Conservation (phyloP, 139 green algal genomes). For the Chlamydomonas applanata region DNA sequence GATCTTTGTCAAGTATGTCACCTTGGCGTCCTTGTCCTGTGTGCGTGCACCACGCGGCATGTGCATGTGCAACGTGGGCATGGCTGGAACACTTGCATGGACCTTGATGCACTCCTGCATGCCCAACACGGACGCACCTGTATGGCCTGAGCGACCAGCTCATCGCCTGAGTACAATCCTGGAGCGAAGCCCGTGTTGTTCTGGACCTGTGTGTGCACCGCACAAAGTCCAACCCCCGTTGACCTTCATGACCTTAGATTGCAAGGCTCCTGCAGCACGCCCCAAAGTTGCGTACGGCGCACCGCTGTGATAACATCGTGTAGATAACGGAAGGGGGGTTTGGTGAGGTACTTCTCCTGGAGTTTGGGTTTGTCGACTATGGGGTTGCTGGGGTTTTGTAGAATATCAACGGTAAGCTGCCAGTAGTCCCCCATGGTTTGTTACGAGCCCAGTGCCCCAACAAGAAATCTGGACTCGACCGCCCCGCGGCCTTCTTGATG, state of each 20-base stretch:
- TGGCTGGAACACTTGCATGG: neutral
- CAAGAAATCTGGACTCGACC: no score
- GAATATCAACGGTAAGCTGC: constrained; percentile 45
- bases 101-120: neutral
- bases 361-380: constrained; percentile 69
- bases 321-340: constrained; percentile 83
- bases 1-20: constrained; percentile 78
- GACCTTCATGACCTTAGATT: neutral
- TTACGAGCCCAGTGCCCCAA: no score
- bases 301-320: constrained; percentile 82
- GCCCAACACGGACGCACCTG: constrained; percentile 25
- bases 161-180: constrained; percentile 61
- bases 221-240: neutral
- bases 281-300: no score
- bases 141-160: constrained; percentile 66
- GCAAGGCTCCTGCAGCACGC: neutral
- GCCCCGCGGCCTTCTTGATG: no score
- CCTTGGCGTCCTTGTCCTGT: constrained; percentile 80
- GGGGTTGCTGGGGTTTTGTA: constrained; percentile 21
- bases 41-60: neutral
- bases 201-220: constrained; percentile 51
- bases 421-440: constrained; percentile 39
- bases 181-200: constrained; percentile 68
- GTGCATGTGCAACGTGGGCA: neutral
- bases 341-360: constrained; percentile 66